These are phyloP conservation scores for Hypoxylon crocopeplum DNA, from an alignment of 495 filamentous ascomycete genomes.

Conservation along the genomic window DNA sequence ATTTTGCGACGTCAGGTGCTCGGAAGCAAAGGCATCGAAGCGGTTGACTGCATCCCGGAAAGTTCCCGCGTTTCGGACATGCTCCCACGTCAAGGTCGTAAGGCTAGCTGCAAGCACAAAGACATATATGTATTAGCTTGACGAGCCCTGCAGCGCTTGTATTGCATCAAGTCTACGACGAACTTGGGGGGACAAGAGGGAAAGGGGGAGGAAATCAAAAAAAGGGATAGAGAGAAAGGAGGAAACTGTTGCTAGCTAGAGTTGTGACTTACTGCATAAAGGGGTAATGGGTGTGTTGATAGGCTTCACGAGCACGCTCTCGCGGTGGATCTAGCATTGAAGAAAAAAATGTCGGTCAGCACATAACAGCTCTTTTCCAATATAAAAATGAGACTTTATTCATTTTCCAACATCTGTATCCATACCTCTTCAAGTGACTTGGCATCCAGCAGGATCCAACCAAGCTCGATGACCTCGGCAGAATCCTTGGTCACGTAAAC, in stretches of 20 bases:
- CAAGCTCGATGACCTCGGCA: slow-evolving; percentile 97
- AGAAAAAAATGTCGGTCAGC: slow-evolving; percentile 23
- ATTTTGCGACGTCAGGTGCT: slow-evolving; percentile 83
- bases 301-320: slow-evolving; percentile 96
- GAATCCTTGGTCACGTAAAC: slow-evolving; percentile 99
- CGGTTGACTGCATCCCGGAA: slow-evolving; percentile 96
- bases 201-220: neutral
- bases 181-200: neutral
- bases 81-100: slow-evolving; percentile 98
- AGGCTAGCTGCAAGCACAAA: slow-evolving; percentile 73
- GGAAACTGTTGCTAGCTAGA: too few species aligned
- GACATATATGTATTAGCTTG: slow-evolving; percentile 18
- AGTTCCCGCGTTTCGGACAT: slow-evolving; percentile 93
- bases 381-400: slow-evolving; percentile 4
- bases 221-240: slow-evolving; percentile 3
- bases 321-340: slow-evolving; percentile 76
- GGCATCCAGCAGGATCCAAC: slow-evolving; percentile 94
- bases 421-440: slow-evolving; percentile 89
- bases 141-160: neutral
- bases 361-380: neutral
- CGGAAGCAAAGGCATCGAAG: slow-evolving; percentile 89
- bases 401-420: neutral
- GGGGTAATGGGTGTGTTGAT: slow-evolving; percentile 99
- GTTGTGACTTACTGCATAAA: slow-evolving; percentile 85
- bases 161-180: neutral